Evolutionary conservation across 768 basidiomycete species (phyloP), one percentile per base, ranked within the genome.

Genomic region (Hygrocybe punicea): DNA sequence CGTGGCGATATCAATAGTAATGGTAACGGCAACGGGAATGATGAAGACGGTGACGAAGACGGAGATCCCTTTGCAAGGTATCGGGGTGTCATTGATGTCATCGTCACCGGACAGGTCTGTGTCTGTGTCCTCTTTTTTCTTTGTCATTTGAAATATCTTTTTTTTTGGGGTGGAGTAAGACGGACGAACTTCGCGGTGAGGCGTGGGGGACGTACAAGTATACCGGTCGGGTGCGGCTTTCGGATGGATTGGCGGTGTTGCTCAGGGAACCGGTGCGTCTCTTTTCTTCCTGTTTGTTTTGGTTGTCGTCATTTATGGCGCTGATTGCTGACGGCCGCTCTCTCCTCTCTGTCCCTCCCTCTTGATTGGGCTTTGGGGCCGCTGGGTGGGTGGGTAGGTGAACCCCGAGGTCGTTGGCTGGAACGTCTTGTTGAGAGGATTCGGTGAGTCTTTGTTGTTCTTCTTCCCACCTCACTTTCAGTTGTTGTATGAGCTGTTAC

Each of bases 201-300:
- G 81, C 81, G 2, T 88, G 85, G 86, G 84, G 82, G 2, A 76
- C 73, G 3, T 81, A 79, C 55, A 76, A 69, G 48, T 73, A 86
- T 50, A 66, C 81, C 40, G 86, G 86, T 36, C 80, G 84, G 29
- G 71, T 87, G 13, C 73, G 86, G 29, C 68, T 81, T 7, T 73
- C 73, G 37, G 86, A 88, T 67, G 86, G 86, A 13, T 70, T 86
- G 37, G 71, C 86, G 25, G 76, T 80, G 3, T 67, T 87, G 34
- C 60, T 76, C 24, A 78, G 81, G 53, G 76, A 81, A 70, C 78
- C 84, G 53, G 82, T 82, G 55, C 57, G 80, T 50, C 14, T 19
- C 34, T 70, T 25, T 40, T 16, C 29, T 16, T 51, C 23, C 36
- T 40, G 17, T 44, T 37, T 40, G 8, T 17, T 36, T 40, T 16